Conservation (phyloP, 305 asterid species). For the Fraxinus dipetala region DNA sequence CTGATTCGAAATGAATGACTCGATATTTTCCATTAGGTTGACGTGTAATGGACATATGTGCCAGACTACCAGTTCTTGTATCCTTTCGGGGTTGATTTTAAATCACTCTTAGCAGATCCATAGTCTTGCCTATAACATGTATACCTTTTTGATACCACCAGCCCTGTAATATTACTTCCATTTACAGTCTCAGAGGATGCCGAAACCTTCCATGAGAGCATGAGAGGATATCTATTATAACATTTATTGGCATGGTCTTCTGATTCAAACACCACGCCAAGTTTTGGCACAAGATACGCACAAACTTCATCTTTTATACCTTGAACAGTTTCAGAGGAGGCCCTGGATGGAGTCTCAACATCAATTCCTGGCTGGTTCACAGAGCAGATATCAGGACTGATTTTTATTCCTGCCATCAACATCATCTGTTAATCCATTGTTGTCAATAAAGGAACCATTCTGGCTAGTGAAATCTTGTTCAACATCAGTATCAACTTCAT, state of each 20-base stretch:
- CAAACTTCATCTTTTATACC: slow-evolving; percentile 26
- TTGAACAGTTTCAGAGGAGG: slow-evolving; percentile 27
- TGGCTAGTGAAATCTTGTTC: slow-evolving; percentile 34
- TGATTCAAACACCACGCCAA: slow-evolving; percentile 49
- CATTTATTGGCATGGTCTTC: slow-evolving; percentile 63
- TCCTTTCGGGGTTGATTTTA: slow-evolving; percentile 39
- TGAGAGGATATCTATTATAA: slow-evolving; percentile 33
- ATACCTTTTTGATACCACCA: slow-evolving; percentile 56
- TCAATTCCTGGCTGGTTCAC: slow-evolving; percentile 26
- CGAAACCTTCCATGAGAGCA: slow-evolving; percentile 59
- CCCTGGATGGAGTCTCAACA: slow-evolving; percentile 28
- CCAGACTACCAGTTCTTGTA: slow-evolving; percentile 55
- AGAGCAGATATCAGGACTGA: slow-evolving; percentile 23
- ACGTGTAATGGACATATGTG: slow-evolving; percentile 59
- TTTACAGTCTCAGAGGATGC: slow-evolving; percentile 57
- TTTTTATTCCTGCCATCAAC: slow-evolving; percentile 19
- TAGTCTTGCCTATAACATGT: slow-evolving; percentile 62
- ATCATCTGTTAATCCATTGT: slow-evolving; percentile 22
- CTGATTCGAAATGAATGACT: slow-evolving; percentile 46
- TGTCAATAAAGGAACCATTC: slow-evolving; percentile 31
- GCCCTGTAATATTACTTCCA: slow-evolving; percentile 50
- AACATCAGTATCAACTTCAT: slow-evolving; percentile 26
- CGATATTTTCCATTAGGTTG: slow-evolving; percentile 54
- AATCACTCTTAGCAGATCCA: slow-evolving; percentile 40
- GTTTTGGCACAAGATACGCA: slow-evolving; percentile 41